Evolutionary conservation across 176 grass and related monocot genomes (phyloP).

Genomic region (Ampelocalamus luodianensis): DNA sequence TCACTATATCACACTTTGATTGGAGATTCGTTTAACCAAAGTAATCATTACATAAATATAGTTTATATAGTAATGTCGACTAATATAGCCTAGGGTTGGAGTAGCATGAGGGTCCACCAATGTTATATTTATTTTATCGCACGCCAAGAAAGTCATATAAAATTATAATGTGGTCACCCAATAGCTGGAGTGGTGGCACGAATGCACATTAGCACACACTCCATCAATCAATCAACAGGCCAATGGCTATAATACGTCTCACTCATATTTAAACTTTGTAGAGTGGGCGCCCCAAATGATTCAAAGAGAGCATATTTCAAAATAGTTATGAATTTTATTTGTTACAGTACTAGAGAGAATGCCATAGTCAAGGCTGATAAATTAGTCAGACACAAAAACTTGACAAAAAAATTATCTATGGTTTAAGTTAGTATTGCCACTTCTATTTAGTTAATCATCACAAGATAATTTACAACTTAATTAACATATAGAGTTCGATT

Average conservation of each 20-base stretch:
- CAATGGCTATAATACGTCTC: background rate
- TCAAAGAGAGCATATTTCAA: background rate
- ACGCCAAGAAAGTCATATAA: slow-evolving; percentile 26
- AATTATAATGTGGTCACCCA: background rate
- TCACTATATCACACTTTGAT: background rate
- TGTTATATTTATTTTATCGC: background rate
- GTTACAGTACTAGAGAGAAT: background rate
- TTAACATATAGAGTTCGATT: background rate
- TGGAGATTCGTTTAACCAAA: background rate
- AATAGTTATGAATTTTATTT: background rate
- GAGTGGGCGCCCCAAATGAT: background rate
- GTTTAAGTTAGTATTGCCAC: background rate
- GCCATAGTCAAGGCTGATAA: background rate
- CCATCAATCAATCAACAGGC: background rate
- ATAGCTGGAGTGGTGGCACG: background rate
- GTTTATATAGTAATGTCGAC: background rate
- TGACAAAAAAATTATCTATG: background rate
- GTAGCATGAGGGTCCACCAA: background rate
- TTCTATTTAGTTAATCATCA: background rate
- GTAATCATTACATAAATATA: background rate
- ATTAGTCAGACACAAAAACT: background rate
- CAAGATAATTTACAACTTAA: background rate
- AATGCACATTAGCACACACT: background rate
- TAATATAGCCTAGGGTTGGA: background rate
- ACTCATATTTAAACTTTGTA: background rate